Conservation (phyloP, 768 basidiomycete genomes). For the Trametes elegans region DNA sequence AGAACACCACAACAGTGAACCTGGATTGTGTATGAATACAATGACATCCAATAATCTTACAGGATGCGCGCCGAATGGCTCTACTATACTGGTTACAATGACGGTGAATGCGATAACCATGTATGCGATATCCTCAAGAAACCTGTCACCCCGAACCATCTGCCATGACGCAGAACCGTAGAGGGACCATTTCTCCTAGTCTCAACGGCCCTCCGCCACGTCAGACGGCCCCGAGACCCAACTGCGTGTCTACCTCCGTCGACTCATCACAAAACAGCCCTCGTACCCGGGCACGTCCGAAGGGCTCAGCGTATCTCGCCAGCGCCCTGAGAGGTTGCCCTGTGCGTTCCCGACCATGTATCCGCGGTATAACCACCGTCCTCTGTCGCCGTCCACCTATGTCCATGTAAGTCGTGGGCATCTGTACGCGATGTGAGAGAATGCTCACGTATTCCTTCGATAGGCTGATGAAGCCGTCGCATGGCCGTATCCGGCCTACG, state of each 20-base stretch:
- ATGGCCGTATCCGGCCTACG: slow-evolving; percentile 74
- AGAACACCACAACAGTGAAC: no score
- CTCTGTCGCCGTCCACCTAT: slow-evolving; percentile 69
- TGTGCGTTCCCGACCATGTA: slow-evolving; percentile 70
- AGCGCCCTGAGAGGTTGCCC: slow-evolving; percentile 77
- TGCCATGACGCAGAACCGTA: no score
- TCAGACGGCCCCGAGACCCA: no score
- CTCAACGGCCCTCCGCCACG: no score
- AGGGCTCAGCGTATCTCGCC: slow-evolving; percentile 81
- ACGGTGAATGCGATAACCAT: no score
- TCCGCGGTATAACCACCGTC: slow-evolving; percentile 84
- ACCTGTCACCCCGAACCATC: no score
- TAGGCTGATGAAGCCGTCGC: slow-evolving; percentile 77
- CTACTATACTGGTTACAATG: no score
- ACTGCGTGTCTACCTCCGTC: slow-evolving; percentile 56
- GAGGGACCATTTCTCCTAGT: no score
- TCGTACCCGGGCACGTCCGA: slow-evolving; percentile 70
- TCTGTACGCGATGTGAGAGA: slow-evolving; percentile 23
- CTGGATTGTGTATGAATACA: no score
- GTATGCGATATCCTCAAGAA: no score
- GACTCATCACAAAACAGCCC: slow-evolving; percentile 78
- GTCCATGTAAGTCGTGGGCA: not conserved
- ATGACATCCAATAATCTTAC: no score
- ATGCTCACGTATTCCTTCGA: slow-evolving; percentile 77
- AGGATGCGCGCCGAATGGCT: no score